Evolutionary conservation across 208 protist species (phyloP).

Genomic region (Tritrichomonas foetus): DNA sequence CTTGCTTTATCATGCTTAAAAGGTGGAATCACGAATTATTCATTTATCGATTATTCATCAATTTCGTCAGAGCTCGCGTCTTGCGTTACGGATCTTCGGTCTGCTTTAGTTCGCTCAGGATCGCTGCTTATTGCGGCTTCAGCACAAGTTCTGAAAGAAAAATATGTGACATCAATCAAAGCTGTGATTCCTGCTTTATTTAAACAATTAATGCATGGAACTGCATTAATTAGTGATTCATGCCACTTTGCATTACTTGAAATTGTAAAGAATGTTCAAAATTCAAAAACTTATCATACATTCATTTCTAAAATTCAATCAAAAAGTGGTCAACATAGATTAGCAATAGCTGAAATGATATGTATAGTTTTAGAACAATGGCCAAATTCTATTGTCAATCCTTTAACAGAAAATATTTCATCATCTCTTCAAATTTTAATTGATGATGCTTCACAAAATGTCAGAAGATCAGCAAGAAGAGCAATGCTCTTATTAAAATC

Average conservation of each 20-base stretch:
- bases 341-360: neutral
- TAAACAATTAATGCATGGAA: conserved; percentile 31
- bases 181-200: neutral
- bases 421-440: neutral
- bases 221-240: neutral
- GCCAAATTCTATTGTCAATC: neutral
- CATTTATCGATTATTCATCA: neutral
- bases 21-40: neutral
- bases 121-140: neutral
- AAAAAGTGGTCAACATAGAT: neutral
- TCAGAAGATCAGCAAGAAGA: neutral
- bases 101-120: neutral
- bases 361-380: neutral
- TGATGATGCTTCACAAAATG: neutral
- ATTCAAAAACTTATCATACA: neutral
- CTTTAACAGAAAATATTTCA: neutral
- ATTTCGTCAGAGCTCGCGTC: neutral
- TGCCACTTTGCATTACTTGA: neutral
- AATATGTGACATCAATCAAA: neutral
- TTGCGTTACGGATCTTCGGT: neutral
- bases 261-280: neutral
- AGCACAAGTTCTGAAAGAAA: neutral
- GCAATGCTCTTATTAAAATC: neutral
- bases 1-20: neutral
- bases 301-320: neutral